Evolutionary conservation across 2,329 filamentous ascomycete genomes (phyloP), one percentile per base, ranked within the genome.

Genomic region (Exophiala mesophila): DNA sequence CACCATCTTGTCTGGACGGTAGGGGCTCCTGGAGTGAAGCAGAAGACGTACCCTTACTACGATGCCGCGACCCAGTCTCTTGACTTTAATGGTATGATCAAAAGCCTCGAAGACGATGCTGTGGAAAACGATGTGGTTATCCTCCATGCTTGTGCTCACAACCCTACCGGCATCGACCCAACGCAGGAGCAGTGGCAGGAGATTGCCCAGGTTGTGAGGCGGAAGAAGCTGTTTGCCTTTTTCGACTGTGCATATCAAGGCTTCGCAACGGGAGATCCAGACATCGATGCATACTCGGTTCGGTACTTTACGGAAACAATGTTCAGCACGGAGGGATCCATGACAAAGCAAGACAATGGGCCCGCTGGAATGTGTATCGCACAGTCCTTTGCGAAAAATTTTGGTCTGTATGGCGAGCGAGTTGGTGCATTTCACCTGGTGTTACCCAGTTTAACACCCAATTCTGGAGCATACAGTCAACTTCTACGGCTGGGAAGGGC

Each of bases 211-310:
- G 66, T 95, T 32, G 81, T 97, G 66, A 78, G 77, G 57, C 66
- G 78, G 59, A 88, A 84, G 69, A 78, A 78, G 52, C 90, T 94
- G 67, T 95, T 98, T 71, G 90, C 92, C 58, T 97, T 98, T 78
- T 97, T 98, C 69, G 92, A 98, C 73, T 87, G 80, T 53, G 92
- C 92, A 43, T 98, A 98, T 73, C 92, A 97, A 18, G 92, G 92
- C 33, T 98, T 97, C 61, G 90, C 90, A 2, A 94, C 90, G 2
- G 92, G 92, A 37, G 83, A 92, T 60, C 77, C 94, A 24, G 78
- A 79, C 56, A 80, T 82, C 46, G 92, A 98, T 62, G 88, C 86
- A 49, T 88, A 82, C 73, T 87, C 90, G 10, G 81, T 97, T 50
- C 84, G 87, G 55, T 85, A 95, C 74, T 96, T 97, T 62, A 76